A percentile compares a stretch with the other conserved stretches of the same genome.
phyloP scores from a whole-genome alignment of 306 rosid genomes.

The Hylodesmum podocarpum region DNA sequence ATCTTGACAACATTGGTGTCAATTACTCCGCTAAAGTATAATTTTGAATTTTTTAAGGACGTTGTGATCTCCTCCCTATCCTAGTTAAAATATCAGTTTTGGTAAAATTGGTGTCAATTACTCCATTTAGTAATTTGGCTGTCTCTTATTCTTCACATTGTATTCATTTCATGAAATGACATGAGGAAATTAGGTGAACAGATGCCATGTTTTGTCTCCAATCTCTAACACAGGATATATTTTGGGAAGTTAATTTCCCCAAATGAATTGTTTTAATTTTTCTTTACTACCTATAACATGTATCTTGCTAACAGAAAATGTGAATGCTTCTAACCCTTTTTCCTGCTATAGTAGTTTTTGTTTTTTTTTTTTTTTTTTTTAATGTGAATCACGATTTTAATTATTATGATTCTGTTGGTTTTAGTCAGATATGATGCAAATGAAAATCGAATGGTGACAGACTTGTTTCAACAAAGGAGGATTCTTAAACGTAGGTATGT shows the following conservation, averaged over 20 bases:
- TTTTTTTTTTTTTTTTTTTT: no score
- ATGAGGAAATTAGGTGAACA: background rate
- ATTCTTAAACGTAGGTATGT: constrained; percentile 87
- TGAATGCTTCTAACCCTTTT: background rate
- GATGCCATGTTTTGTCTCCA: background rate
- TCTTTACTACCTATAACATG: background rate
- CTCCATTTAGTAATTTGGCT: background rate
- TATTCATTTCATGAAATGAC: constrained; percentile 2
- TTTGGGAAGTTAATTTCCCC: background rate
- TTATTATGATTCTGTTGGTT: constrained; percentile 42
- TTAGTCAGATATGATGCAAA: constrained; percentile 86
- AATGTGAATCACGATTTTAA: constrained; percentile 14
- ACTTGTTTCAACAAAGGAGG: constrained; percentile 75
- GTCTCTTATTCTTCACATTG: background rate
- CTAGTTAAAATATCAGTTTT: background rate
- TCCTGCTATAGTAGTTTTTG: constrained; percentile 18
- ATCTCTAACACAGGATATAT: background rate
- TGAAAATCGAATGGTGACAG: constrained; percentile 57
- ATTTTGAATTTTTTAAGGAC: background rate
- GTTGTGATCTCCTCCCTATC: background rate
- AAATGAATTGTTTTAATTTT: background rate
- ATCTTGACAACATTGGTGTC: background rate
- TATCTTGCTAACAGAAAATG: background rate
- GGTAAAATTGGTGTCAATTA: background rate
- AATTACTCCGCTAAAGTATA: background rate